Evolutionary conservation across 1,139 yeast species (phyloP).

Genomic region (Pichia sp.): DNA sequence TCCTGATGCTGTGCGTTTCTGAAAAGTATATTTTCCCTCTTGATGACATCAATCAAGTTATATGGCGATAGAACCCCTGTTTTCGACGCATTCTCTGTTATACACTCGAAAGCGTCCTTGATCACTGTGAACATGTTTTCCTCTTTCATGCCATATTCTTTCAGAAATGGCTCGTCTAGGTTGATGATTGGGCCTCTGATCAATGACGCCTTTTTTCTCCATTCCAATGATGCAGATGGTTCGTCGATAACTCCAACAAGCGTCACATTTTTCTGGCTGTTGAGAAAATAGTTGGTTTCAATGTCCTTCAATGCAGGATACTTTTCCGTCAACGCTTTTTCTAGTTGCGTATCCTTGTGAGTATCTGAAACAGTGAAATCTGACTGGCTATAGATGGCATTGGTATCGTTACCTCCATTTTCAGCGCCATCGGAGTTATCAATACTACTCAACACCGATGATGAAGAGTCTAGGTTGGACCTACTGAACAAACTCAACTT

Average conservation of each 20-base stretch:
- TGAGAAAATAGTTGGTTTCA: slow-evolving; percentile 26
- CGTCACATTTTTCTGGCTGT: slow-evolving; percentile 36
- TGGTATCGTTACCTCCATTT: background rate
- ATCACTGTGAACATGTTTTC: slow-evolving; percentile 66
- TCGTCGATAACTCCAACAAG: slow-evolving; percentile 47
- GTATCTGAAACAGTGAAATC: slow-evolving; percentile 3
- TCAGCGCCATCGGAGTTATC: background rate
- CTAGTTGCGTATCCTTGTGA: slow-evolving; percentile 16
- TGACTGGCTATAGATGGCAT: background rate
- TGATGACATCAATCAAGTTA: slow-evolving; percentile 66
- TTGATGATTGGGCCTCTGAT: slow-evolving; percentile 81
- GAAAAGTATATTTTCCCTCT: slow-evolving; percentile 78
- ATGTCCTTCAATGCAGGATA: slow-evolving; percentile 29
- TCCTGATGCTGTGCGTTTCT: slow-evolving; percentile 95
- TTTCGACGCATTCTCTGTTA: slow-evolving; percentile 64
- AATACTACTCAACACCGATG: background rate
- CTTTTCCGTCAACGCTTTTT: slow-evolving; percentile 17
- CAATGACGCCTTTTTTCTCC: slow-evolving; percentile 74
- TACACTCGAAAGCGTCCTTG: slow-evolving; percentile 80
- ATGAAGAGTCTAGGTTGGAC: slow-evolving; percentile 6
- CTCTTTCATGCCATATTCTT: slow-evolving; percentile 42
- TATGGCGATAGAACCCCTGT: slow-evolving; percentile 85
- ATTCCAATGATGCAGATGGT: slow-evolving; percentile 62
- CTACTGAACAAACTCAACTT: slow-evolving; percentile 8
- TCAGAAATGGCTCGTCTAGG: slow-evolving; percentile 58